Evolutionary conservation across 495 filamentous ascomycete genomes (phyloP).

Genomic region (Hypoxylon rickii): DNA sequence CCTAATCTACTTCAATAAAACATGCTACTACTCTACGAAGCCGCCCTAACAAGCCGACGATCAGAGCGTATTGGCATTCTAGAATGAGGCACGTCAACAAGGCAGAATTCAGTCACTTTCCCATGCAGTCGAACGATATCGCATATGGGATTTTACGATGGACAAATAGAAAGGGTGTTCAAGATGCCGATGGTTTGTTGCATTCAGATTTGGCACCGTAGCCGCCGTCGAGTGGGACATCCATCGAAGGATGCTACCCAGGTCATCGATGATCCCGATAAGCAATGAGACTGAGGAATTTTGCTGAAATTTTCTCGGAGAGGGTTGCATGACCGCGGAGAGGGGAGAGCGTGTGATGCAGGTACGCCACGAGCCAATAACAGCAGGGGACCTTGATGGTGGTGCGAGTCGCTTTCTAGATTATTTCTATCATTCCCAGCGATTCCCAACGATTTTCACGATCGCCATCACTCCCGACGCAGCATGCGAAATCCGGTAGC

Average conservation of each 20-base stretch:
- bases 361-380: background rate
- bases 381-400: background rate
- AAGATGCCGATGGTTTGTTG: background rate
- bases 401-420: background rate
- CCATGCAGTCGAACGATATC: too few relatives aligned
- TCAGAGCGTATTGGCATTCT: background rate
- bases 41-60: too few relatives aligned
- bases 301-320: too few relatives aligned
- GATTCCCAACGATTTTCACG: too few relatives aligned
- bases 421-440: too few relatives aligned
- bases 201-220: background rate
- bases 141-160: too few relatives aligned
- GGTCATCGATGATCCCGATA: background rate
- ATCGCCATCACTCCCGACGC: too few relatives aligned
- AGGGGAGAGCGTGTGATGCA: constrained; percentile 1
- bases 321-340: background rate
- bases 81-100: background rate
- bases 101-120: too few relatives aligned
- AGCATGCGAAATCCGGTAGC: background rate
- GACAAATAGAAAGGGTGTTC: background rate
- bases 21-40: too few relatives aligned
- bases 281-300: background rate
- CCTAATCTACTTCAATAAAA: too few relatives aligned
- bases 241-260: background rate
- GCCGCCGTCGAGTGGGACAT: background rate